phyloP scores from a whole-genome alignment of 495 filamentous ascomycete genomes.

The Lindgomyces ingoldianus region DNA sequence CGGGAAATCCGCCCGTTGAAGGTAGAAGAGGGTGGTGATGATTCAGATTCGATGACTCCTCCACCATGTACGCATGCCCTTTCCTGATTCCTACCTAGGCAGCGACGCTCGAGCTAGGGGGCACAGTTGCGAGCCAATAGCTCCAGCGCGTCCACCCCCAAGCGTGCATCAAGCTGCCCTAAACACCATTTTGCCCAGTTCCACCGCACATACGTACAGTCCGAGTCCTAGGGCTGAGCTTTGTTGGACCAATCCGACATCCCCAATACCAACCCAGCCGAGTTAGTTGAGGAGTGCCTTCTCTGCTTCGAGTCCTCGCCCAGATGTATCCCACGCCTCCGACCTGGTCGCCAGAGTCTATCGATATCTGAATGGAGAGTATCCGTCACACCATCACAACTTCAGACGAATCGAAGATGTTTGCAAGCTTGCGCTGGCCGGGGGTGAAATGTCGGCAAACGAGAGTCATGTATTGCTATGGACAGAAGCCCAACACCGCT shows the following conservation, averaged over 20 bases:
- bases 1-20: slow-evolving; percentile 32
- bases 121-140: slow-evolving; percentile 29
- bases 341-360: slow-evolving; percentile 28
- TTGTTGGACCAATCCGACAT: slow-evolving; percentile 32
- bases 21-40: slow-evolving; percentile 27
- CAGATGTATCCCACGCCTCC: slow-evolving; percentile 37
- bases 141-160: slow-evolving; percentile 20
- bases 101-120: slow-evolving; percentile 36
- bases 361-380: slow-evolving; percentile 10
- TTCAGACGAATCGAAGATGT: slow-evolving; percentile 36
- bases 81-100: slow-evolving; percentile 26
- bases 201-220: slow-evolving; percentile 32
- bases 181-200: slow-evolving; percentile 32
- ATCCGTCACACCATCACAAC: slow-evolving; percentile 29
- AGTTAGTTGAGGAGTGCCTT: slow-evolving; percentile 21
- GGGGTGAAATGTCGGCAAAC: slow-evolving; percentile 18
- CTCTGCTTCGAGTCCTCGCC: slow-evolving; percentile 37
- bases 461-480: slow-evolving; percentile 41
- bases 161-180: slow-evolving; percentile 38
- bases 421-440: slow-evolving; percentile 31
- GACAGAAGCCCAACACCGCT: slow-evolving; percentile 31
- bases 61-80: slow-evolving; percentile 30
- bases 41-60: slow-evolving; percentile 31
- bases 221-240: slow-evolving; percentile 36
- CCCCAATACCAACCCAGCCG: slow-evolving; percentile 29